Base-by-base conservation (phyloP, 306 rosid genomes). In the Macrotyloma uniflorum region DNA sequence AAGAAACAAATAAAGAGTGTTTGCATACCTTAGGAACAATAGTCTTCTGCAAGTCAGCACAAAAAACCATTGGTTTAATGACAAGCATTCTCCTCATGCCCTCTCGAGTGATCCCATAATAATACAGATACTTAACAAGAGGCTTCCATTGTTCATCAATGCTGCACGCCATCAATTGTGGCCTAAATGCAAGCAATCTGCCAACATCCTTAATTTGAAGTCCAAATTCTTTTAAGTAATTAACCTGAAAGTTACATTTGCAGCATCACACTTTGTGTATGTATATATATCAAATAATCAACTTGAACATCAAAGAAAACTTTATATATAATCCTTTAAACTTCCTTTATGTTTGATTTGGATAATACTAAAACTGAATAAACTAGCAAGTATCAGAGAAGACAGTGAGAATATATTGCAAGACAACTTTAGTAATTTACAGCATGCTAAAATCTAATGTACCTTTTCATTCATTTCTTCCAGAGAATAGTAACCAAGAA, bases 131-230 rank as follows among this genome's bases (percentile, higher is more conserved):
- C 89, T 88, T 92, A 26, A 88, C 93, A 82, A 94, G 93, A 79
- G 98, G 97, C 78, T 90, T 92, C 98, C 96, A 92, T 74, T 82
- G 86, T 79, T 88, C 98, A 63, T 94, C 96, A 71, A 94, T 92
- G 88, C 96, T 85, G 83, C 96, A 87, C 5, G 88, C 94, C 97
- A 94, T 92, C 88, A 94, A 78, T 18, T 92, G 90, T 72, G 98
- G 98, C 83, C 82, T 89, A 85, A 90, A 90, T 61, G 98, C 97
- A 20, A 94, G 86, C 81, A 94, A 80, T 82, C 62, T 92, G 28
- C 97, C 97, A 70, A 92, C 89, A 33, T 90, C 98, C 84, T 84
- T 88, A 40, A 3, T 74, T 68, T 83, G 80, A 73, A 94, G 91
- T 55, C 98, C 98, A 69, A 92, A 94, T 81, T 94, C 98, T 85